Percentiles rank a stretch among this genome's conserved stretches.
These are phyloP conservation scores for Ustilaginoidea virens DNA, from an alignment of 2,329 filamentous ascomycete genomes.

Conservation along the genomic window DNA sequence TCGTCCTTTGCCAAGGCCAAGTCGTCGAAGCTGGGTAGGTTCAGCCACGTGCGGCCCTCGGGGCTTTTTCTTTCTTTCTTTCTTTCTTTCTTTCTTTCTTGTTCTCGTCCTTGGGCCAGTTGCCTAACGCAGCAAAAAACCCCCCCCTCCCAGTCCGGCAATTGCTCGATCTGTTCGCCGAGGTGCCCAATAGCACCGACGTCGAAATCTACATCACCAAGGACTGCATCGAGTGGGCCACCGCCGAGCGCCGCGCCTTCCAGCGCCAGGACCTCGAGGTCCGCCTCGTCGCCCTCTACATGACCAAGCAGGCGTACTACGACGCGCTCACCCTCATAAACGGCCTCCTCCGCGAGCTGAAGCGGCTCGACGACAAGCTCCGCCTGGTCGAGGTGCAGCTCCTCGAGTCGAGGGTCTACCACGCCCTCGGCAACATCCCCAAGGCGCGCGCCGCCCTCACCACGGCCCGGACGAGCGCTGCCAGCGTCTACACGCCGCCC, in stretches of 20 bases:
- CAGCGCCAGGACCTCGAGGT: slow-evolving; percentile 97
- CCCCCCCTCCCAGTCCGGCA: slow-evolving; percentile 58
- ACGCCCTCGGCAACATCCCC: slow-evolving; percentile 88
- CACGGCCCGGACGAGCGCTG: slow-evolving; percentile 83
- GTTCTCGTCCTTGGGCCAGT: too few relatives aligned
- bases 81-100: too few relatives aligned
- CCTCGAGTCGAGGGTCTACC: slow-evolving; percentile 91
- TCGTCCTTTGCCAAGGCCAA: slow-evolving; percentile 98
- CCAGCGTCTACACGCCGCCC: slow-evolving; percentile 93
- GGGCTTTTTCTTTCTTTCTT: too few relatives aligned
- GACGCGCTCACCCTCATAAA: slow-evolving; percentile 96
- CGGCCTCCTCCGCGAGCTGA: slow-evolving; percentile 85
- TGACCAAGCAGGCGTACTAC: slow-evolving; percentile 96
- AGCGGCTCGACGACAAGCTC: slow-evolving; percentile 95
- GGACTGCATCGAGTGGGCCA: slow-evolving; percentile 99
- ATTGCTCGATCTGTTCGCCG: slow-evolving; percentile 85
- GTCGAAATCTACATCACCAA: slow-evolving; percentile 91
- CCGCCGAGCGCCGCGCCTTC: slow-evolving; percentile 86
- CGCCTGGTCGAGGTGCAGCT: slow-evolving; percentile 96
- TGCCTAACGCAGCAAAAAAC: too few relatives aligned
- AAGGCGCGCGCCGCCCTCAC: slow-evolving; percentile 93
- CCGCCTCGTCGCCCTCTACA: slow-evolving; percentile 82
- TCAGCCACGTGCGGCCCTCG: too few relatives aligned
- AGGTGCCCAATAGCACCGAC: slow-evolving; percentile 88
- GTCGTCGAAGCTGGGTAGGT: slow-evolving; percentile 87